Evolutionary conservation across 192 early-diverging fungal species (phyloP).

Genomic region (Phlyctochytrium planicorne): DNA sequence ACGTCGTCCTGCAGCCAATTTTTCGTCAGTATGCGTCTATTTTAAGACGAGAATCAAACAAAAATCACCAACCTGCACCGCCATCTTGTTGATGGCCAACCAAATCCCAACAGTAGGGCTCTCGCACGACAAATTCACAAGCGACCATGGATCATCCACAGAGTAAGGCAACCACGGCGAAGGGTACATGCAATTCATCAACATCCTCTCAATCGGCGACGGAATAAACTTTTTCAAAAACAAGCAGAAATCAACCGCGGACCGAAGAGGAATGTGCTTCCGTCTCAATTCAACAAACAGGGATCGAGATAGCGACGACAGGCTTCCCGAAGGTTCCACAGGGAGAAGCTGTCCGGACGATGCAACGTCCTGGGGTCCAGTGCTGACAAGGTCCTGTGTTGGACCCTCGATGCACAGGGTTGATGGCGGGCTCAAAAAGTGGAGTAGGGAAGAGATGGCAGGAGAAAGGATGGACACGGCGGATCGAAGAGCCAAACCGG

Average conservation of each 20-base stretch:
- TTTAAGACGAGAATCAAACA: neutral
- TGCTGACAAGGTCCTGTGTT: neutral
- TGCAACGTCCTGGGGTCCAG: neutral
- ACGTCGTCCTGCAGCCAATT: slow-evolving; percentile 16
- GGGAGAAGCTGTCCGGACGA: neutral
- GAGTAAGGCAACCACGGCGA: slow-evolving; percentile 44
- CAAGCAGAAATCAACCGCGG: slow-evolving; percentile 22
- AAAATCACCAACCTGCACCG: slow-evolving; percentile 29
- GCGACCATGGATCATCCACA: slow-evolving; percentile 37
- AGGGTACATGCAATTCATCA: slow-evolving; percentile 45
- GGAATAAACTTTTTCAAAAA: slow-evolving; percentile 39
- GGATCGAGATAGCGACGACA: neutral
- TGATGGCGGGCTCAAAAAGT: slow-evolving; percentile 15
- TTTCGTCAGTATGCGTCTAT: neutral
- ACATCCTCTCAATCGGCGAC: slow-evolving; percentile 24
- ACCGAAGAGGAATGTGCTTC: slow-evolving; percentile 37
- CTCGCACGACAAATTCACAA: slow-evolving; percentile 33
- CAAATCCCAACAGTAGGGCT: slow-evolving; percentile 43
- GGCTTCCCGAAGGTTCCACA: neutral
- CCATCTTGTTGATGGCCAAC: slow-evolving; percentile 36
- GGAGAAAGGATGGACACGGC: slow-evolving; percentile 26
- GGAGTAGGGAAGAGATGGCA: slow-evolving; percentile 10
- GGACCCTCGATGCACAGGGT: neutral
- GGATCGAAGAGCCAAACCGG: slow-evolving; percentile 29
- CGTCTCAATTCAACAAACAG: slow-evolving; percentile 31